Evolutionary conservation across 164 flowering plant species (phyloP), one percentile per base, ranked within the genome.

Genomic region (Euptelea pleiosperma): DNA sequence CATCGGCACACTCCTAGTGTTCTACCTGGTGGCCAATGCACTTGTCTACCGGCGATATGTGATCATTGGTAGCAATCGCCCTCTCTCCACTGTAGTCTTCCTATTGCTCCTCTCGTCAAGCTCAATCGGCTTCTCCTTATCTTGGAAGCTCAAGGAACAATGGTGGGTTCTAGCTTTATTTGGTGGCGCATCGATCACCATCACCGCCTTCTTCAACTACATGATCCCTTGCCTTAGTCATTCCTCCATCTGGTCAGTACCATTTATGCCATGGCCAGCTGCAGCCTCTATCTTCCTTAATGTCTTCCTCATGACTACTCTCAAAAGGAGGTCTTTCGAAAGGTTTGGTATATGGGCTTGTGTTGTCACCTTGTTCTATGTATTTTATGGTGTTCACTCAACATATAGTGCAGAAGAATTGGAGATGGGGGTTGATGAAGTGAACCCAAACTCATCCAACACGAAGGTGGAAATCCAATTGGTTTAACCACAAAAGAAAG

Each of bases 231-330:
- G 61, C 42, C 16, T 21, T 18, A 31, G 21, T 26, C 63, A 53
- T n/a, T 61, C 69, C 0, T 11, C 61, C 0, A 65, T 61, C 8
- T 89, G 91, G 94, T 65, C 77, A 0, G 90, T 86, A 34, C 91
- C 97, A 7, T 56, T 80, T 44, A 89, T 89, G 97, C 97, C 97
- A 50, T 89, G 97, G 97, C 89, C 86, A 0, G 82, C 94, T 11
- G 78, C 88, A 0, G 57, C 73, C 1, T 89, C 97, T 3, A 69
- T 85, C 43, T 85, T 79, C 60, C 85, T 89, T 37, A 89, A 87
- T 56, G 72, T 87, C 8, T 85, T 86, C 71, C 82, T 89, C 46
- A 79, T 87, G 79, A 65, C 76, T 5, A 73, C 88, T 33, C 64
- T 89, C 3, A 73, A 71, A 46, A 60, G 45, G 50, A 57, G 67